Conservation (phyloP, 306 rosid species). For the Vigna angularis region DNA sequence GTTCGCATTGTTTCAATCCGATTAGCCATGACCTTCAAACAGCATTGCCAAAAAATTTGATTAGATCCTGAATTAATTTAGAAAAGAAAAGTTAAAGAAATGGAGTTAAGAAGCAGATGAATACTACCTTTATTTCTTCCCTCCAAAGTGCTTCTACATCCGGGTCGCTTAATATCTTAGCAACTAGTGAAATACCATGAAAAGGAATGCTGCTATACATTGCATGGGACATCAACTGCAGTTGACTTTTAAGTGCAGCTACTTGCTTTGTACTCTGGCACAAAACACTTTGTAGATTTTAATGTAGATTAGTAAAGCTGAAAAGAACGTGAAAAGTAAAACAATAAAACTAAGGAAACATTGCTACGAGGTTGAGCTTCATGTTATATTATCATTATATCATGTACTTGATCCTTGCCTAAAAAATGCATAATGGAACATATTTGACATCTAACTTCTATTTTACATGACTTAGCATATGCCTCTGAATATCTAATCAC, state of each 20-base stretch:
- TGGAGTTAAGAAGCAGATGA: neutral
- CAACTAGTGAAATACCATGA: constrained; percentile 68
- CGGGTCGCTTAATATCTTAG: constrained; percentile 68
- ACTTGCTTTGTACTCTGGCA: constrained; percentile 68
- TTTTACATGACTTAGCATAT: neutral
- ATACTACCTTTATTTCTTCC: constrained; percentile 70
- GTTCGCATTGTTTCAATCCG: constrained; percentile 74
- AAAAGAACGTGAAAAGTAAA: constrained; percentile 14
- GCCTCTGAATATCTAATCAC: neutral
- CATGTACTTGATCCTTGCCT: constrained; percentile 21
- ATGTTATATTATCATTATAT: constrained; percentile 13
- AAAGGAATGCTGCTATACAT: constrained; percentile 84
- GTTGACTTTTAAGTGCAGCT: constrained; percentile 77
- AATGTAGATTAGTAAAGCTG: constrained; percentile 7
- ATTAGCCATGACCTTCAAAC: constrained; percentile 73
- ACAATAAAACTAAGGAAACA: neutral
- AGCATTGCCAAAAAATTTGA: constrained; percentile 3
- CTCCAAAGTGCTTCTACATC: constrained; percentile 69
- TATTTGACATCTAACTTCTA: neutral
- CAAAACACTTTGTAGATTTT: constrained; percentile 53
- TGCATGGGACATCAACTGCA: constrained; percentile 78
- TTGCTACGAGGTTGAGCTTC: constrained; percentile 11
- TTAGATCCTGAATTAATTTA: constrained; percentile 14
- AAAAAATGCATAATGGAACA: neutral
- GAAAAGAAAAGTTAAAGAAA: neutral